Evolutionary conservation across 768 basidiomycete genomes (phyloP), one percentile per base, ranked within the genome.

Genomic region (Gyrodon lividus): DNA sequence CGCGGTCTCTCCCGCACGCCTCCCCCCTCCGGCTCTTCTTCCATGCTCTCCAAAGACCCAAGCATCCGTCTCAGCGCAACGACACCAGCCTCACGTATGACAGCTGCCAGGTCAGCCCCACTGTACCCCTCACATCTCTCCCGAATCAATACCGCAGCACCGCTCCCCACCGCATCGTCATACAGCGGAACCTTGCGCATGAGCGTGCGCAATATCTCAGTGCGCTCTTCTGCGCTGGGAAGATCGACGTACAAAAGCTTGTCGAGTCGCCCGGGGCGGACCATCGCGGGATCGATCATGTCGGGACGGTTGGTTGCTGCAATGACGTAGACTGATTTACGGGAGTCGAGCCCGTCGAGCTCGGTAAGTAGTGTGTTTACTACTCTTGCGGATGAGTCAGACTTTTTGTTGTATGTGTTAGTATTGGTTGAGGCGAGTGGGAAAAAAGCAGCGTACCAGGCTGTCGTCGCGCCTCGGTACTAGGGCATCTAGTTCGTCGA

Each of bases 261-360:
- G 73, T 97, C 95, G 10, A 98, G 79, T 9, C 95, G 82, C 0
- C 95, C 94, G 0, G 95, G 95, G n/a, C 94, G 88, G 47, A 92
- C 91, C 93, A 96, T 95, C 6, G 95, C 94, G 1, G 94, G 95
- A 64, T 98, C 94, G 53, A 97, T 94, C 86, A 96, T 96, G 72
- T 98, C 93, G 1, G 94, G 94, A 12, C 94, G 78, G 69, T 96
- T 98, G 26, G 93, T 97, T 7, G 95, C 95, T 0, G 89, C 94
- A 52, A 97, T 92, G 38, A 98, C 93, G 61, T 93, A 95, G 52
- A 97, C 92, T 35, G 81, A 79, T 69, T 89, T 92, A 30, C 92
- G 83, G 2, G 83, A 75, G 54, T 94, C 91, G 22, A 98, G 84
- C 0, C 94, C 94, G 57, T 97, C 94, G 19, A 98, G 83, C 66